Evolutionary conservation across 768 basidiomycete species (phyloP).

Genomic region (Suillus americanus): DNA sequence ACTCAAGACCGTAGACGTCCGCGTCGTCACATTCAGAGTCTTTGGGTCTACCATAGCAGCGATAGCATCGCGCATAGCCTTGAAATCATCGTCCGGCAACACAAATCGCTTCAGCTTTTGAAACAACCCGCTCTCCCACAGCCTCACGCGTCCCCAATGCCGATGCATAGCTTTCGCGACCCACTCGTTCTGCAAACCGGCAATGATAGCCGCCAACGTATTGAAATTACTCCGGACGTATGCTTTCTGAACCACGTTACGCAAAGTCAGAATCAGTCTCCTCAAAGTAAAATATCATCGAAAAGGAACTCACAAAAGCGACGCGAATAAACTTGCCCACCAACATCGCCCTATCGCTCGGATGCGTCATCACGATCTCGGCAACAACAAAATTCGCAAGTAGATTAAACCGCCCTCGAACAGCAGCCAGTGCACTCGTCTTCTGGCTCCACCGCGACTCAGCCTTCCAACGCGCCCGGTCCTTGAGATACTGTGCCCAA

Average conservation of each 20-base stretch:
- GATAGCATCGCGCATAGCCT: constrained; percentile 66
- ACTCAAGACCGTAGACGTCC: constrained; percentile 53
- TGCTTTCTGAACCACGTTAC: constrained; percentile 57
- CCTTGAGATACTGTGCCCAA: constrained; percentile 81
- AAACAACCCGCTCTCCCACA: constrained; percentile 73
- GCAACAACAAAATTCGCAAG: constrained; percentile 78
- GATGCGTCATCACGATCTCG: constrained; percentile 77
- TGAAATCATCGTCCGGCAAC: constrained; percentile 67
- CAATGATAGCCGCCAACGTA: constrained; percentile 76
- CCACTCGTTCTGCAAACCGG: constrained; percentile 70
- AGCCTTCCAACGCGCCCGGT: constrained; percentile 65
- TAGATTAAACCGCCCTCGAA: constrained; percentile 82
- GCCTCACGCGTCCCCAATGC: constrained; percentile 62
- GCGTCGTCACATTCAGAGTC: constrained; percentile 52
- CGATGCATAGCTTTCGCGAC: constrained; percentile 67
- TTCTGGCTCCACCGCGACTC: constrained; percentile 58
- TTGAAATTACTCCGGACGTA: constrained; percentile 77
- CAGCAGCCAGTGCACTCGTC: constrained; percentile 69
- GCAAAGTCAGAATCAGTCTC: neutral
- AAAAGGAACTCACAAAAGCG: constrained; percentile 64
- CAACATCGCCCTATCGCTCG: constrained; percentile 60
- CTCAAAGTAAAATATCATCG: neutral
- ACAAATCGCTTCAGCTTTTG: constrained; percentile 69
- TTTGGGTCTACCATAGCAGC: constrained; percentile 66
- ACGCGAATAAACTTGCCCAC: constrained; percentile 82